Conservation (phyloP, 176 grass and related monocot species). For the Oropetium thomaeum region DNA sequence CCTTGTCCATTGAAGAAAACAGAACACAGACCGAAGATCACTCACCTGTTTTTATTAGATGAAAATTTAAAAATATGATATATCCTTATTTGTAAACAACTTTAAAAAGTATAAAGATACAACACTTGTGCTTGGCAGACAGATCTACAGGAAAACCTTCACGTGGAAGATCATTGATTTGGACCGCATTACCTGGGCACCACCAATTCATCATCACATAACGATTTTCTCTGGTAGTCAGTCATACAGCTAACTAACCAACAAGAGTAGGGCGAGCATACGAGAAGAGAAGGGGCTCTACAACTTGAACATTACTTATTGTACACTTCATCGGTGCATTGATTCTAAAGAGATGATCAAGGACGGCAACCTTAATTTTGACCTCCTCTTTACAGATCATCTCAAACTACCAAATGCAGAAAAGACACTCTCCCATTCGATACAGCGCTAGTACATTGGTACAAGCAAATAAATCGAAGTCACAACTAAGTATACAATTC, state of each 20-base stretch:
- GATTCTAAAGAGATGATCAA: not conserved
- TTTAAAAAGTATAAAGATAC: not conserved
- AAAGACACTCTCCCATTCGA: not conserved
- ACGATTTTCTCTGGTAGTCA: not conserved
- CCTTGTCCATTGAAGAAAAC: not conserved
- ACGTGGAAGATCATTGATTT: not conserved
- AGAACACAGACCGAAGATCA: not conserved
- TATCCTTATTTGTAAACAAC: not conserved
- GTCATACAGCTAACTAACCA: not conserved
- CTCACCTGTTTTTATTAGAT: not conserved
- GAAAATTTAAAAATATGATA: not conserved
- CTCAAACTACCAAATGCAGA: not conserved
- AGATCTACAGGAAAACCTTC: not conserved
- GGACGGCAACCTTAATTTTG: constrained; percentile 3
- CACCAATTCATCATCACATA: not conserved
- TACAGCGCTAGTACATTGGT: not conserved
- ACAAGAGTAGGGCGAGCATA: not conserved
- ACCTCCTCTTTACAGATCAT: not conserved
- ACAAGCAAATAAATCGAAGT: not conserved
- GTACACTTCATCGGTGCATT: not conserved
- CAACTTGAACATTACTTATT: not conserved
- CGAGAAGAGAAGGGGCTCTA: not conserved
- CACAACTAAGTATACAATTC: constrained; percentile 1
- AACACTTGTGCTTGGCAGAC: not conserved
- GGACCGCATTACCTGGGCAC: not conserved